Evolutionary conservation across 176 grass and related monocot genomes (phyloP).

Genomic region (Themeda triandra): DNA sequence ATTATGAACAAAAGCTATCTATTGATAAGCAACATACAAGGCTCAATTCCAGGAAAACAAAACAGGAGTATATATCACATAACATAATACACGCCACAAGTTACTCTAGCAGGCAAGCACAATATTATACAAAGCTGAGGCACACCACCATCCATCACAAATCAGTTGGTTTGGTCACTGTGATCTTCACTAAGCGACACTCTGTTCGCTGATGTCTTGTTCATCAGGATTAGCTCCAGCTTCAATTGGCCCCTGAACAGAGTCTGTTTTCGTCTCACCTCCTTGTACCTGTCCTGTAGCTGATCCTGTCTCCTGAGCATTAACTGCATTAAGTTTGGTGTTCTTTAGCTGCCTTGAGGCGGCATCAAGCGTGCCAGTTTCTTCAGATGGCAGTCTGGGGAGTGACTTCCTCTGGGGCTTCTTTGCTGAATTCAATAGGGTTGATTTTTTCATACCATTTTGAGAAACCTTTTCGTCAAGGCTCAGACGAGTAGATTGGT

Average conservation of each 20-base stretch:
- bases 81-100: conserved; percentile 27
- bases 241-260: not conserved
- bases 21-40: conserved; percentile 4
- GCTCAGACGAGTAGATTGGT: conserved; percentile 24
- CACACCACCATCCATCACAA: conserved; percentile 32
- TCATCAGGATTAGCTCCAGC: conserved; percentile 2
- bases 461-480: conserved; percentile 46
- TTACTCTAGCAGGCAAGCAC: conserved; percentile 26
- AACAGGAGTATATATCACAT: conserved; percentile 20
- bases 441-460: conserved; percentile 37
- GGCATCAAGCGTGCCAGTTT: conserved; percentile 21
- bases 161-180: conserved; percentile 14
- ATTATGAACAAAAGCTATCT: conserved; percentile 46
- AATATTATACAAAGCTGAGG: conserved; percentile 15
- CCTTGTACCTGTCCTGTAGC: conserved; percentile 8
- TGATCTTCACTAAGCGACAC: not conserved
- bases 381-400: conserved; percentile 53
- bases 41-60: conserved; percentile 19
- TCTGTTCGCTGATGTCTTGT: conserved; percentile 17
- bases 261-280: not conserved
- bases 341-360: conserved; percentile 4
- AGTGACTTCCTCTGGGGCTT: conserved; percentile 57
- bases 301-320: conserved; percentile 21
- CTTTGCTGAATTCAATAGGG: conserved; percentile 25
- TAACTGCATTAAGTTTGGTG: not conserved